A percentile compares a stretch with the other conserved stretches of the same genome.
phyloP scores from a whole-genome alignment of 2,329 filamentous ascomycete species.

The Ceratocystis ficicola region DNA sequence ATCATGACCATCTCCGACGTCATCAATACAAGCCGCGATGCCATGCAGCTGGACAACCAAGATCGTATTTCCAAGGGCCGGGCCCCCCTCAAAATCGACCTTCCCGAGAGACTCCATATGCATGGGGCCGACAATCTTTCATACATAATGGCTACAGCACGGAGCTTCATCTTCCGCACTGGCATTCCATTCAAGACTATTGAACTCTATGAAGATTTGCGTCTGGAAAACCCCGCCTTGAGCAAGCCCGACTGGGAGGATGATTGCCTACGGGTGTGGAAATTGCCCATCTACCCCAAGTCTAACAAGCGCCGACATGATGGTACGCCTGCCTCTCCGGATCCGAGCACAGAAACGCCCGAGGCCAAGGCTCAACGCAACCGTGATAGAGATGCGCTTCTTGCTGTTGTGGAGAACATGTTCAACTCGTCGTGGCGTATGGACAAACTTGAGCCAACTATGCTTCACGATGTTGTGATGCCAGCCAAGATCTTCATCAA shows the following conservation, averaged over 20 bases:
- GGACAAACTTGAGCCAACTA: constrained; percentile 56
- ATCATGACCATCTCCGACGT: constrained; percentile 72
- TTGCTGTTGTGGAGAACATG: constrained; percentile 27
- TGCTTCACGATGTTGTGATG: constrained; percentile 52
- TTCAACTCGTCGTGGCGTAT: constrained; percentile 45
- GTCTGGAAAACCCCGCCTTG: constrained; percentile 26
- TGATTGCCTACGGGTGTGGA: constrained; percentile 70
- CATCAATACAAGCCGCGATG: constrained; percentile 37
- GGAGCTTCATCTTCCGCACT: constrained; percentile 76
- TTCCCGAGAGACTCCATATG: constrained; percentile 42
- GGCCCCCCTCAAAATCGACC: constrained; percentile 25
- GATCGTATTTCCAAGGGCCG: constrained; percentile 33
- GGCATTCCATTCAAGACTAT: constrained; percentile 59
- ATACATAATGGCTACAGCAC: constrained; percentile 68
- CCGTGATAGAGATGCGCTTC: constrained; percentile 23
- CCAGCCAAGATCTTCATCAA: constrained; percentile 60
- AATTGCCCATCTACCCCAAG: constrained; percentile 48
- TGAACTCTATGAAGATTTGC: constrained; percentile 48
- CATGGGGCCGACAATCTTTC: constrained; percentile 72
- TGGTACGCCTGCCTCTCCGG: constrained; percentile 15
- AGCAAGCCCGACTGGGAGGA: constrained; percentile 60
- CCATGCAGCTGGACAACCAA: constrained; percentile 32
- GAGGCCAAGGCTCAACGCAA: constrained; percentile 19
- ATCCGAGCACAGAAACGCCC: not conserved
- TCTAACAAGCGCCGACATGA: constrained; percentile 22